Percentiles rank a stretch among this genome's conserved stretches.
Conservation (phyloP, 805 yeast genomes). For the Suhomyces vadensis region DNA sequence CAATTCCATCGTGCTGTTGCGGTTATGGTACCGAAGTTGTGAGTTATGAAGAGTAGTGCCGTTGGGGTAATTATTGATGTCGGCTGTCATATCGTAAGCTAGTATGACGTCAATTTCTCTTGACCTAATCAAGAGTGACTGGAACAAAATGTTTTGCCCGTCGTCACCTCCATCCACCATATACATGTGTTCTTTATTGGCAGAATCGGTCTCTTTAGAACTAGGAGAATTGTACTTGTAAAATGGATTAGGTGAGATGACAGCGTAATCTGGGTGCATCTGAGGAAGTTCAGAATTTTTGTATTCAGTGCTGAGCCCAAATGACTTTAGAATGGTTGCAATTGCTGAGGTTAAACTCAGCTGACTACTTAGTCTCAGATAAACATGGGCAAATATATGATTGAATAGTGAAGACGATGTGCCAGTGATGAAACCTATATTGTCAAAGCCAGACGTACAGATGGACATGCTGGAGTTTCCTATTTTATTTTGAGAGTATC, state of each 20-base stretch:
- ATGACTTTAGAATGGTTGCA: conserved; percentile 39
- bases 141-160: conserved; percentile 50
- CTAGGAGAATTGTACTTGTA: conserved; percentile 22
- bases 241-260: conserved; percentile 65
- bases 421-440: conserved; percentile 59
- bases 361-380: conserved; percentile 39
- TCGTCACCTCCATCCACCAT: conserved; percentile 52
- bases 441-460: conserved; percentile 58
- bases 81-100: conserved; percentile 52
- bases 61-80: conserved; percentile 55
- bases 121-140: conserved; percentile 39
- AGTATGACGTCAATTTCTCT: conserved; percentile 41
- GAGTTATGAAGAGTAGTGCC: conserved; percentile 47
- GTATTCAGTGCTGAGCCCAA: conserved; percentile 42
- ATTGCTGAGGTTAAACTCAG: conserved; percentile 35
- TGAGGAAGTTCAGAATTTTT: conserved; percentile 26
- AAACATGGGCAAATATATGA: conserved; percentile 50
- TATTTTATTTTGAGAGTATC: conserved; percentile 33
- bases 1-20: conserved; percentile 6
- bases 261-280: conserved; percentile 57
- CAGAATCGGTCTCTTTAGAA: conserved; percentile 11
- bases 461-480: conserved; percentile 24
- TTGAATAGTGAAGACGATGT: conserved; percentile 67
- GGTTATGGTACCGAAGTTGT: conserved; percentile 28
- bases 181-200: conserved; percentile 24